Conservation (phyloP, 805 yeast species). For the Suhomyces vadensis region DNA sequence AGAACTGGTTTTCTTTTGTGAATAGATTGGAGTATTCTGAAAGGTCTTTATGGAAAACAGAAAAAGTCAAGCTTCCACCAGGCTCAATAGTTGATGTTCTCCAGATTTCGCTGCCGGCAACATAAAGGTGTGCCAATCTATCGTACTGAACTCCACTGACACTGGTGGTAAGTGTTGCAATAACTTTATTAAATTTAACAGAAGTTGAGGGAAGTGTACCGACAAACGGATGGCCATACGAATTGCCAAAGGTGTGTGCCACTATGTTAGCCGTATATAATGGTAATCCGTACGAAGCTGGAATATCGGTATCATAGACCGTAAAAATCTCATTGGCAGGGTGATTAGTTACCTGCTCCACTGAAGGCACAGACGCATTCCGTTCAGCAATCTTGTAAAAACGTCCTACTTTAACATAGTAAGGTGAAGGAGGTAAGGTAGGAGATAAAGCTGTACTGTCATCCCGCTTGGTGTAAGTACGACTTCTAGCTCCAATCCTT, state of each 20-base stretch:
- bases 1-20: conserved; percentile 38
- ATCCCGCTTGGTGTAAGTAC: neutral
- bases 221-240: conserved; percentile 59
- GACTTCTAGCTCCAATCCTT: neutral
- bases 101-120: conserved; percentile 72
- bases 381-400: neutral
- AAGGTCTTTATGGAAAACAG: conserved; percentile 62
- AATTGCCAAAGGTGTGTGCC: conserved; percentile 52
- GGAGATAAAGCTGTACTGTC: neutral
- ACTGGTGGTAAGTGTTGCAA: conserved; percentile 51
- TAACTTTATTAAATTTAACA: conserved; percentile 50
- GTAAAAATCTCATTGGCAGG: conserved; percentile 15
- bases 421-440: neutral
- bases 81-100: conserved; percentile 78
- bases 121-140: conserved; percentile 62
- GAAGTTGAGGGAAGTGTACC: conserved; percentile 45
- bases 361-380: neutral
- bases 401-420: neutral
- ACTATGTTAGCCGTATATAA: conserved; percentile 44
- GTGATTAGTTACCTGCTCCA: neutral
- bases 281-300: conserved; percentile 24
- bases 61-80: conserved; percentile 40
- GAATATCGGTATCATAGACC: conserved; percentile 19
- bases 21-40: conserved; percentile 57
- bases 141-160: conserved; percentile 65